phyloP scores from a whole-genome alignment of 1,139 yeast genomes.

The Petasospora fabianii region DNA sequence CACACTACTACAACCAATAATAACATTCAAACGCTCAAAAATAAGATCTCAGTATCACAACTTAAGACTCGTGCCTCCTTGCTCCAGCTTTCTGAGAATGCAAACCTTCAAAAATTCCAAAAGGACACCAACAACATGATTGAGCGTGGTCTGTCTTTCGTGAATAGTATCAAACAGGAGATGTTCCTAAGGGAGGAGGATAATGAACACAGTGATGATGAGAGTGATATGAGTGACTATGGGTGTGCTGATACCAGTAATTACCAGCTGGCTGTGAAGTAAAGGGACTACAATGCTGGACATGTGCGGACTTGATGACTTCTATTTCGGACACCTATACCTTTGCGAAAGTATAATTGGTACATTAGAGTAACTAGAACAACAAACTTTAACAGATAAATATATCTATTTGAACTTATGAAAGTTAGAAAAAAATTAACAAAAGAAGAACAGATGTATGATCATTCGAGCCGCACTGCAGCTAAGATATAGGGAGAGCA shows the following conservation, averaged over 20 bases:
- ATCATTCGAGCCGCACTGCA: too few species aligned
- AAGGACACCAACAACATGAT: constrained; percentile 23
- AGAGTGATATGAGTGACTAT: constrained; percentile 21
- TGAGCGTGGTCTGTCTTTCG: constrained; percentile 21
- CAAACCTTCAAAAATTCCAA: constrained; percentile 20
- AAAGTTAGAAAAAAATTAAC: not conserved
- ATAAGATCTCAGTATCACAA: constrained; percentile 22
- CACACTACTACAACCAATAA: constrained; percentile 5
- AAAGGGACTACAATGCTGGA: not conserved
- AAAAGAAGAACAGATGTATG: not conserved
- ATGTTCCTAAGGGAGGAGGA: constrained; percentile 16
- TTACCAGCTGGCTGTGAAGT: constrained; percentile 25
- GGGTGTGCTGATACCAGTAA: constrained; percentile 27
- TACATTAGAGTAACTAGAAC: too few species aligned
- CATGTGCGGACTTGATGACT: too few species aligned
- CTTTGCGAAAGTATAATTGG: too few species aligned
- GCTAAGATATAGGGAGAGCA: too few species aligned
- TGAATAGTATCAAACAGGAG: constrained; percentile 21
- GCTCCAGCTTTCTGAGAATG: constrained; percentile 5
- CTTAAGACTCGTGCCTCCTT: constrained; percentile 11
- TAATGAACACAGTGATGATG: constrained; percentile 11
- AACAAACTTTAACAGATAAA: too few species aligned
- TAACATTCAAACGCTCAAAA: constrained; percentile 21
- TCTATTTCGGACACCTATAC: too few species aligned
- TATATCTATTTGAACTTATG: too few species aligned